Percentiles rank a stretch among this genome's conserved stretches.
These are phyloP conservation scores for Mrakia hoshinonis DNA, from an alignment of 768 basidiomycete genomes.

Conservation along the genomic window DNA sequence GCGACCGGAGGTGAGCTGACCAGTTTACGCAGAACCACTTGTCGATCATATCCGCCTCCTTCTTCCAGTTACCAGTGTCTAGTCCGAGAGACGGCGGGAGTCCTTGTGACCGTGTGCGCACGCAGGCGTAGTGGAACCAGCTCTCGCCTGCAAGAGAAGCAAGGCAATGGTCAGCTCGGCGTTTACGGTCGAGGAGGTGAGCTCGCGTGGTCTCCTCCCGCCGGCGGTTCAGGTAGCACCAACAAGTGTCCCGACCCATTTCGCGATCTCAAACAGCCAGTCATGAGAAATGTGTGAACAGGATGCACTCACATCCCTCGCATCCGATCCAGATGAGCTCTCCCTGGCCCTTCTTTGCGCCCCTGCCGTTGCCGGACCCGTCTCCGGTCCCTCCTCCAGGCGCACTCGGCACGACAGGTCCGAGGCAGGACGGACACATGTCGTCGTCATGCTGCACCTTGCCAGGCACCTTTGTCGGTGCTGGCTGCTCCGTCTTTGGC, in stretches of 20 bases:
- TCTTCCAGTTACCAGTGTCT: conserved; percentile 13
- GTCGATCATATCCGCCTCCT: conserved; percentile 19
- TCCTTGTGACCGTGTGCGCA: not conserved
- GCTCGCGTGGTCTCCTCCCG: not conserved
- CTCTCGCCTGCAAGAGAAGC: conserved; percentile 2
- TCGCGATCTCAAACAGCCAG: not conserved
- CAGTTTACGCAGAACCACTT: conserved; percentile 27
- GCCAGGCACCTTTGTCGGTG: not conserved
- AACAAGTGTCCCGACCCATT: too few species aligned
- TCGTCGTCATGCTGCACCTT: conserved; percentile 1
- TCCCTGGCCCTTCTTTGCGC: not conserved
- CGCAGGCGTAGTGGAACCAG: conserved; percentile 27
- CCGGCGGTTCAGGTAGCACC: not conserved
- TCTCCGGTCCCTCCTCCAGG: not conserved
- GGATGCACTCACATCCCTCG: not conserved
- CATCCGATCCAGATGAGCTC: conserved; percentile 12
- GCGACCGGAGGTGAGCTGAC: not conserved
- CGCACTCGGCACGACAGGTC: not conserved
- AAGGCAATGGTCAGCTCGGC: not conserved
- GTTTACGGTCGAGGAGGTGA: not conserved
- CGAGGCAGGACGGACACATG: conserved; percentile 1
- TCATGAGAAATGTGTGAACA: not conserved
- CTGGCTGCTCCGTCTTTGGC: too few species aligned
- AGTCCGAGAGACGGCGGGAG: not conserved
- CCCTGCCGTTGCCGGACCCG: not conserved